phyloP scores from a whole-genome alignment of 805 yeast genomes.

The Starmerella scarabaei region DNA sequence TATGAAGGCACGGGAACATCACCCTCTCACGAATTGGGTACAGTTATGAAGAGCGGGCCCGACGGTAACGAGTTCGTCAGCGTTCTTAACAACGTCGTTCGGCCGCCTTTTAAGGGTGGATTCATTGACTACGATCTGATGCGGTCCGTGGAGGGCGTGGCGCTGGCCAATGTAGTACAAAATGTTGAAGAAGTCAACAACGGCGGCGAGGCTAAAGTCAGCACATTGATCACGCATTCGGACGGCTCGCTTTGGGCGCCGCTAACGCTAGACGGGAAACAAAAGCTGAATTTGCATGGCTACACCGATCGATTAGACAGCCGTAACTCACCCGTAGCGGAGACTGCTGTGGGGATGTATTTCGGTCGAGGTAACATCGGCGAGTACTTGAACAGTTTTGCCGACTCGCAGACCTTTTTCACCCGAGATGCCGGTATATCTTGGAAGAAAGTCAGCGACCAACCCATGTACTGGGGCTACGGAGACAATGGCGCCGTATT shows the following conservation, averaged over 20 bases:
- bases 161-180: constrained; percentile 55
- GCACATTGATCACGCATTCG: constrained; percentile 67
- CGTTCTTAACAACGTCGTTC: constrained; percentile 56
- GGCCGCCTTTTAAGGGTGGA: constrained; percentile 44
- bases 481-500: constrained; percentile 90
- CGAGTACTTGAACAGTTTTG: constrained; percentile 35
- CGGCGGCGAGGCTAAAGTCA: constrained; percentile 44
- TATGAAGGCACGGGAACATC: constrained; percentile 60
- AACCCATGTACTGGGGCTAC: constrained; percentile 81
- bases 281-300: constrained; percentile 68
- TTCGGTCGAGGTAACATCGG: constrained; percentile 95
- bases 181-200: constrained; percentile 36
- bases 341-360: constrained; percentile 78
- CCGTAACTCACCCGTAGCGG: constrained; percentile 76
- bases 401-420: constrained; percentile 56
- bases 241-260: constrained; percentile 85
- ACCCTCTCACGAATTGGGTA: constrained; percentile 51
- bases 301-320: constrained; percentile 75
- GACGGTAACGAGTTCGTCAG: constrained; percentile 79
- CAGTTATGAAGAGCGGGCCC: constrained; percentile 73
- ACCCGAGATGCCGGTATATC: constrained; percentile 84
- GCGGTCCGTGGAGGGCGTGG: constrained; percentile 73
- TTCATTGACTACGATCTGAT: constrained; percentile 82
- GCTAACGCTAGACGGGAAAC: constrained; percentile 50
- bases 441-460: constrained; percentile 69